Evolutionary conservation across 2,329 filamentous ascomycete genomes (phyloP), one percentile per base, ranked within the genome.

Genomic region (Mycocentrospora acerina): DNA sequence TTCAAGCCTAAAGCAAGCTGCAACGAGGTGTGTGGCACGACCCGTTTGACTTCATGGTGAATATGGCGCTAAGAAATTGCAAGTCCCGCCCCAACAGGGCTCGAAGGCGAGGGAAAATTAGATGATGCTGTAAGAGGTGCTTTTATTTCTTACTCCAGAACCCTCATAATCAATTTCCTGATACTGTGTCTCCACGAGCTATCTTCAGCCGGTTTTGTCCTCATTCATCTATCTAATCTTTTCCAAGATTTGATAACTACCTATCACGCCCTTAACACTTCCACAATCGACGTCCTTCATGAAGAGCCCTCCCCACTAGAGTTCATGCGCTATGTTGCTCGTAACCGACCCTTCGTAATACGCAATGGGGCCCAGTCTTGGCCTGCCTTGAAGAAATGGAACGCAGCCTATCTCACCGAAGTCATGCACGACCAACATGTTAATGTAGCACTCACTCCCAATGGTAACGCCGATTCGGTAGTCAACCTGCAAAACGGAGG

Each of bases 391-490:
- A 71, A 67, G 38, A 72, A 67, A 34, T 93, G 88, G 88, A 76
- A 78, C 42, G 74, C 77, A 2, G 58, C 68, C 1, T 85, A 82
- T 55, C 71, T 93, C 4, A 72, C 71, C 19, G 51, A 72, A 2
- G 68, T 70, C 0, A 74, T 93, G 54, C 67, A 66, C 5, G 74
- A 74, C 3, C 73, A 79, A 36, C 66, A 65, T 1, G 83, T 93
- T 35, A 88, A 87, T 51, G 86, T 91, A 40, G 86, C 87, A 15
- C 77, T 89, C 24, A 93, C 88, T n/a, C 86, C 86, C 1, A 62
- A 71, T 29, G 86, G 86, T 71, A 71, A 79, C 72, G 53, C 82
- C 72, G 53, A 82, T 69, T 48, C 65, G 6, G 80, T 89, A 41
- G 76, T 86, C 18, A 81, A 84, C 48, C 81, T 83, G 1, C 75